Evolutionary conservation across 345 rosid genomes (phyloP), one percentile per base, ranked within the genome.

Genomic region (Xanthoceras sorbifolium): DNA sequence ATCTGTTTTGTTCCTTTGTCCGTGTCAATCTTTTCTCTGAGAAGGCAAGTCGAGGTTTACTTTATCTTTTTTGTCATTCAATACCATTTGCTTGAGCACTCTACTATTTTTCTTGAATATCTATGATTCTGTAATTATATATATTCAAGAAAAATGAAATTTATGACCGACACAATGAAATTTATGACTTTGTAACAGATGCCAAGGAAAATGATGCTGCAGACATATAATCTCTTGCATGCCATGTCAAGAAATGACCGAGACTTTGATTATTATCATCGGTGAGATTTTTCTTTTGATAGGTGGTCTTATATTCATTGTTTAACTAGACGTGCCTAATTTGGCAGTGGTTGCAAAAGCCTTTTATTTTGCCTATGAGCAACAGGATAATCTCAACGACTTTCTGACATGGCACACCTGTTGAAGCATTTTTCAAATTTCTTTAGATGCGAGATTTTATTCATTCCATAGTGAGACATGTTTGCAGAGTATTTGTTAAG

Each of bases 131-230:
- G 28, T 52, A 54, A 55, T 73, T 62, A 60, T 48, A 10, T 48
- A 23, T 55, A 18, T 74, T 46, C 4, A 67, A 25, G 57, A 68
- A 1, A 34, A 50, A 63, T 28, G 28, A 46, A 69, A 57, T 36
- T 65, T 11, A n/a, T n/a, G n/a, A n/a, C 73, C 77, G 28, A 77
- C 69, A 54, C 28, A 6, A 46, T 36, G 63, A 48, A 74, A 66
- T 77, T 79, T 59, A 72, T 76, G 40, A 78, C 50, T 68, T 84
- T 71, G 15, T 82, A 74, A 77, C 90, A 96, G 99, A 84, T 96
- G 67, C 99, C 99, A 18, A 90, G 99, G 83, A 96, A 96, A 85
- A 93, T 96, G 99, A 77, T 93, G 91, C 85, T 96, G 85, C 99
- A 96, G 85, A 87, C 89, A 63, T 96, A 93, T 87, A 96, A 96